Percentiles rank a stretch among this genome's conserved stretches.
Evolutionary conservation across 495 filamentous ascomycete genomes (phyloP).

Genomic region (Tuber indicum): DNA sequence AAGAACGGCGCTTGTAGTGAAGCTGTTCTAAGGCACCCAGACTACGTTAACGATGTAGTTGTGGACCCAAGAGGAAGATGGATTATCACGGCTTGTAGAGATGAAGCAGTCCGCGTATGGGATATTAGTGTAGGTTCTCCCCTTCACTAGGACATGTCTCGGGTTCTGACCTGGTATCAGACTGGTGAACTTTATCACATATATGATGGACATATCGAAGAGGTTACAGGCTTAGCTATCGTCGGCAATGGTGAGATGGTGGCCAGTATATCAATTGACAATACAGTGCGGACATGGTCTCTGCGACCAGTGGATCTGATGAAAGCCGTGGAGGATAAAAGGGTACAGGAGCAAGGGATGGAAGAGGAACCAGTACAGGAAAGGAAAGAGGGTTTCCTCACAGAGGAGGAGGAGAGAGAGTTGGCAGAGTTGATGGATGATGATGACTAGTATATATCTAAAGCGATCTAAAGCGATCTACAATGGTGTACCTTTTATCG

Average conservation of each 20-base stretch:
- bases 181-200: conserved; percentile 69
- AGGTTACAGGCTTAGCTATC: conserved; percentile 73
- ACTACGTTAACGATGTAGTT: conserved; percentile 78
- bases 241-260: conserved; percentile 52
- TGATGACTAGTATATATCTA: conserved; percentile 45
- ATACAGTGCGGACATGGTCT: conserved; percentile 75
- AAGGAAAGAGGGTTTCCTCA: conserved; percentile 52
- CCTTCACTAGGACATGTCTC: neutral
- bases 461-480: neutral
- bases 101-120: conserved; percentile 91
- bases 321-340: conserved; percentile 51
- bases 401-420: conserved; percentile 77
- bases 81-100: conserved; percentile 82
- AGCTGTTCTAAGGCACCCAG: conserved; percentile 68
- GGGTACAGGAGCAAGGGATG: conserved; percentile 48
- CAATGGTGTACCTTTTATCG: neutral
- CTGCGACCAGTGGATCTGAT: conserved; percentile 59
- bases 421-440: conserved; percentile 83
- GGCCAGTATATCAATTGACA: conserved; percentile 81
- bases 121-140: conserved; percentile 53
- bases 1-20: conserved; percentile 53
- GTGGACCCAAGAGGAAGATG: conserved; percentile 64
- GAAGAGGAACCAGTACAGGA: conserved; percentile 44
- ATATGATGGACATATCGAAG: conserved; percentile 83
- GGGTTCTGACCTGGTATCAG: conserved; percentile 33